phyloP scores from a whole-genome alignment of 495 filamentous ascomycete genomes.

The Neurospora sp. region DNA sequence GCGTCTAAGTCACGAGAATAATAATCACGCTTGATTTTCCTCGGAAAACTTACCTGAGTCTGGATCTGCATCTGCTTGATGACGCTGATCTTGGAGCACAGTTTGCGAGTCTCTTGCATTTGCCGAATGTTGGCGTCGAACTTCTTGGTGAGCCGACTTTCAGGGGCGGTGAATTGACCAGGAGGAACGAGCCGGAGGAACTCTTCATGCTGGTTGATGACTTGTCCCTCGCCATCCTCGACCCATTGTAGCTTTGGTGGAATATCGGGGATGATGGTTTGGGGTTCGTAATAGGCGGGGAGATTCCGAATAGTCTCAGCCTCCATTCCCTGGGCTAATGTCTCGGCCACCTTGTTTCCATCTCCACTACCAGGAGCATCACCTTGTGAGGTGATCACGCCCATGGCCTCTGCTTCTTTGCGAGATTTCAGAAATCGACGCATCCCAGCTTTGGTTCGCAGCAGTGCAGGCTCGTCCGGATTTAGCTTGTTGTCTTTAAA shows the following conservation, averaged over 20 bases:
- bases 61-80: conserved; percentile 99
- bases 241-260: conserved; percentile 66
- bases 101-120: conserved; percentile 93
- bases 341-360: conserved; percentile 44
- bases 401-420: conserved; percentile 47
- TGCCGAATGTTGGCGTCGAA: conserved; percentile 87
- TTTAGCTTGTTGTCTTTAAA: conserved; percentile 80
- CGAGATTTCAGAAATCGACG: conserved; percentile 68
- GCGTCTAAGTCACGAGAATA: not conserved
- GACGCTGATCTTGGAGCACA: conserved; percentile 90
- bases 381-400: conserved; percentile 24
- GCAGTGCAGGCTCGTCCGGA: conserved; percentile 72
- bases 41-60: conserved; percentile 58
- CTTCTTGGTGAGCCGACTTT: conserved; percentile 63
- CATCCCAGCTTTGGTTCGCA: conserved; percentile 58
- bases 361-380: conserved; percentile 37
- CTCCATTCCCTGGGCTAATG: conserved; percentile 85
- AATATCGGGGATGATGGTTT: conserved; percentile 79
- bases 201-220: conserved; percentile 76
- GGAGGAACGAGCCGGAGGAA: conserved; percentile 62
- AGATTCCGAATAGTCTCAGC: conserved; percentile 67
- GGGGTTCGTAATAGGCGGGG: conserved; percentile 88
- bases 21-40: not conserved
- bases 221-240: conserved; percentile 75
- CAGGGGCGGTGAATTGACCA: conserved; percentile 68